These are phyloP conservation scores for Musa acuminata DNA, from an alignment of 176 grass and related monocot species.

Conservation along the genomic window DNA sequence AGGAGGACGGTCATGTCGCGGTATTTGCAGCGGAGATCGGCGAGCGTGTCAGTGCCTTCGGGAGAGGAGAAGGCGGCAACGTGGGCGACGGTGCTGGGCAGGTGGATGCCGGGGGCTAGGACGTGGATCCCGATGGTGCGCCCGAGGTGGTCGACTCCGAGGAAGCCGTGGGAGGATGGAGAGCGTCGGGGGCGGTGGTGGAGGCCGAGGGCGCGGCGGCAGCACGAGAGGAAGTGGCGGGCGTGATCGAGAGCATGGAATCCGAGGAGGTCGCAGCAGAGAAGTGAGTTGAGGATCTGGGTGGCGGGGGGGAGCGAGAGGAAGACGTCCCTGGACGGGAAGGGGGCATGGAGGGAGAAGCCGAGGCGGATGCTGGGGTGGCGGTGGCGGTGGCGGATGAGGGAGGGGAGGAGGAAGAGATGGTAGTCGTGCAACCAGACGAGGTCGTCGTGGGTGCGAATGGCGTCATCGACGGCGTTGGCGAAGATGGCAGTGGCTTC, in stretches of 20 bases:
- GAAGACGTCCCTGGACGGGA: not conserved
- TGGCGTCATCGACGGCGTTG: not conserved
- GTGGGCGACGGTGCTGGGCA: not conserved
- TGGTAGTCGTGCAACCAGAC: conserved; percentile 1
- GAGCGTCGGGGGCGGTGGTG: not conserved
- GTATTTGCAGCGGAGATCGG: not conserved
- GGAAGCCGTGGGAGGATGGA: not conserved
- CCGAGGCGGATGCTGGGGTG: not conserved
- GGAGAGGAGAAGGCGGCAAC: not conserved
- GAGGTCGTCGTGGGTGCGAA: not conserved
- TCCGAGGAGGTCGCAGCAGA: not conserved
- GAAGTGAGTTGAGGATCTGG: not conserved
- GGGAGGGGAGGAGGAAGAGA: not conserved
- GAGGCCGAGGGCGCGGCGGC: not conserved
- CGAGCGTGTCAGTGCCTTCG: not conserved
- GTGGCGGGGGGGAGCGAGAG: not conserved
- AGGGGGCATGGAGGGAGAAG: not conserved
- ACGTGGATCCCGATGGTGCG: not conserved
- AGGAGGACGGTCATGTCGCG: not conserved
- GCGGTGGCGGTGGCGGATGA: not conserved
- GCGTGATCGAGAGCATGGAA: not conserved
- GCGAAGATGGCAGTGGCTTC: not conserved
- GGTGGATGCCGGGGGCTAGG: not conserved
- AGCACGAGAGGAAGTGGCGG: not conserved
- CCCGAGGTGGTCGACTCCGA: not conserved